Evolutionary conservation across 2,329 filamentous ascomycete genomes (phyloP), one percentile per base, ranked within the genome.

Genomic region (Trichoderma breve): DNA sequence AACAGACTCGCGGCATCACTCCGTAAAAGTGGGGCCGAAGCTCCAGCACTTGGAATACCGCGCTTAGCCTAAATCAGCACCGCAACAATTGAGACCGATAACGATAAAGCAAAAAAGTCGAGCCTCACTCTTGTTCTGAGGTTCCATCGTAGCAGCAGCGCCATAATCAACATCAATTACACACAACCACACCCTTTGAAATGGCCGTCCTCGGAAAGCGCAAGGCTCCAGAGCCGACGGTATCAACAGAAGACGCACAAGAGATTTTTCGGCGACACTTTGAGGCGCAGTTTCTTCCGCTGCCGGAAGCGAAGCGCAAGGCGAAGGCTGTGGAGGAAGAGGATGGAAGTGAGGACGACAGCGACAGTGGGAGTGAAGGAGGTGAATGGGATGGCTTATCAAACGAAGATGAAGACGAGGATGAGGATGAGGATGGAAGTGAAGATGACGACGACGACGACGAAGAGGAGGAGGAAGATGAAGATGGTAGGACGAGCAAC

Each of bases 181-280:
- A 6, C 4, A 9, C 21, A 61, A 28, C 53, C 32, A 21, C 3
- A 21, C 12, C 24, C 47, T 53, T 24, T 0, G 15, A 2, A 61
- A 87, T 87, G 85, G 77, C 83, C 39, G 79, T 82, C 53, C 78
- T 87, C 26, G 84, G 86, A 51, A 88, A 88, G 77, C 84, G 86
- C 73, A 88, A 87, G 75, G 78, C 81, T 30, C 71, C 78, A 14
- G 76, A 76, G 39, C 76, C 78, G 4, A 72, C 77, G 2, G 69
- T 80, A 28, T 82, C 79, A 1, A 80, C 83, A 53, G 84, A 88
- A 74, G 87, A 90, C 72, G 86, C 92, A 14, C 90, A 93, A 76
- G 93, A 91, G 71, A 87, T 95, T 72, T 93, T 99, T 78, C 90
- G 91, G 72, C 89, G 89, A 76, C 92, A 95, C 79, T 98, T 98